These are phyloP conservation scores for Starmera caribaea DNA, from an alignment of 805 yeast species.

Conservation along the genomic window DNA sequence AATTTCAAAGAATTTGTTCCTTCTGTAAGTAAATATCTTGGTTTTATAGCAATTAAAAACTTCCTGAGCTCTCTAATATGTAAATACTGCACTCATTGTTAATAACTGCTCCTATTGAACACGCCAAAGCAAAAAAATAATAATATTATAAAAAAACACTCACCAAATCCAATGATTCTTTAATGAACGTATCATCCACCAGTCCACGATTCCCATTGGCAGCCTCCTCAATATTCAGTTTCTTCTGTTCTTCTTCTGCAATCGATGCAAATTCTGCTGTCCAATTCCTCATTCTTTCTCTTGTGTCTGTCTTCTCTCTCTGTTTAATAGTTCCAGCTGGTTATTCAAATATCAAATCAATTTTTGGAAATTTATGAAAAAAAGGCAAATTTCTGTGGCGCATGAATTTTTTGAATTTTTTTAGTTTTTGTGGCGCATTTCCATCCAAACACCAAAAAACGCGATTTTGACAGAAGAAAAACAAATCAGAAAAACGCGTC, in stretches of 20 bases:
- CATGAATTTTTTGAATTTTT: no score
- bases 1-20: constrained; percentile 17
- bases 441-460: no score
- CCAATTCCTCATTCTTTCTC: constrained; percentile 8
- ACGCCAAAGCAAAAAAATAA: no score
- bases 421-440: no score
- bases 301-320: no score
- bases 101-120: neutral
- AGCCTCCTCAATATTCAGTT: constrained; percentile 3
- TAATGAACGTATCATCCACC: constrained; percentile 13
- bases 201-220: neutral
- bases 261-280: constrained; percentile 6
- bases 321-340: no score
- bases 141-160: neutral
- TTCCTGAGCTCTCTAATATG: constrained; percentile 20
- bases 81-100: neutral
- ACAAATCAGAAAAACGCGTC: no score
- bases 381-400: no score
- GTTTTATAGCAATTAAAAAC: constrained; percentile 17
- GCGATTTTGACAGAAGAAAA: no score
- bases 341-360: no score
- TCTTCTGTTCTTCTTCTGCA: constrained; percentile 6
- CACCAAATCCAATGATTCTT: constrained; percentile 13
- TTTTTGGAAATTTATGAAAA: no score
- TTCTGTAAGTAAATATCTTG: constrained; percentile 19